These are phyloP conservation scores for Pseudomassariella vexata DNA, from an alignment of 2,329 filamentous ascomycete species.

Conservation along the genomic window DNA sequence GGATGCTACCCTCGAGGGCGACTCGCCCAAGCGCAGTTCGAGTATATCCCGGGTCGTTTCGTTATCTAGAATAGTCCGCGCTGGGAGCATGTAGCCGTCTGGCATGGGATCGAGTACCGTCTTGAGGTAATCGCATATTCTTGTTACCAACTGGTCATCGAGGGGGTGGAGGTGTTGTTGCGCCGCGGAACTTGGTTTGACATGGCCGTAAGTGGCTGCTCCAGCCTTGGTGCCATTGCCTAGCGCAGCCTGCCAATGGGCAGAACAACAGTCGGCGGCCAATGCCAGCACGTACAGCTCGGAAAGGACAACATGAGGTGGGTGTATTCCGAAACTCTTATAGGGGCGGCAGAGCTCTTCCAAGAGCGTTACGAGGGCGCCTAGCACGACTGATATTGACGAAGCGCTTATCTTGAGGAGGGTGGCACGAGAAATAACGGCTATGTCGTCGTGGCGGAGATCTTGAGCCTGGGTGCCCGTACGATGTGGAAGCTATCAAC, in stretches of 20 bases:
- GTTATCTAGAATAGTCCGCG: conserved; percentile 53
- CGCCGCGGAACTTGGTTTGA: no score
- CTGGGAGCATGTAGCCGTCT: conserved; percentile 50
- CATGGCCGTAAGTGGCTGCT: no score
- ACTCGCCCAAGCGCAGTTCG: conserved; percentile 19
- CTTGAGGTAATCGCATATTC: conserved; percentile 51
- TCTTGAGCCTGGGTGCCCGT: conserved; percentile 52
- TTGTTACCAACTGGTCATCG: conserved; percentile 44
- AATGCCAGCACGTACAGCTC: conserved; percentile 60
- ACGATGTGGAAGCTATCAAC: conserved; percentile 53
- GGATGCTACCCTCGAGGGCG: conserved; percentile 16
- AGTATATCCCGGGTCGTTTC: conserved; percentile 32
- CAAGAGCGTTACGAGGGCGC: conserved; percentile 50
- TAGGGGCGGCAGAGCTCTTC: conserved; percentile 54
- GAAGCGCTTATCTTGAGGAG: conserved; percentile 54
- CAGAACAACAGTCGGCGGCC: conserved; percentile 59
- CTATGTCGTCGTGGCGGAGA: conserved; percentile 55
- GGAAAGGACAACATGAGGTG: conserved; percentile 55
- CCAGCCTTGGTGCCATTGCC: conserved; percentile 4
- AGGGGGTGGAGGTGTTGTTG: conserved; percentile 31
- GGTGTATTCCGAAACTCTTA: conserved; percentile 44
- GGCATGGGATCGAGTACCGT: conserved; percentile 53
- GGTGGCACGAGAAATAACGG: conserved; percentile 54
- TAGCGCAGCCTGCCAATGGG: conserved; percentile 43
- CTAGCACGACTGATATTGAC: conserved; percentile 48